phyloP scores from a whole-genome alignment of 2,329 filamentous ascomycete species.

The Madurella fahalii region DNA sequence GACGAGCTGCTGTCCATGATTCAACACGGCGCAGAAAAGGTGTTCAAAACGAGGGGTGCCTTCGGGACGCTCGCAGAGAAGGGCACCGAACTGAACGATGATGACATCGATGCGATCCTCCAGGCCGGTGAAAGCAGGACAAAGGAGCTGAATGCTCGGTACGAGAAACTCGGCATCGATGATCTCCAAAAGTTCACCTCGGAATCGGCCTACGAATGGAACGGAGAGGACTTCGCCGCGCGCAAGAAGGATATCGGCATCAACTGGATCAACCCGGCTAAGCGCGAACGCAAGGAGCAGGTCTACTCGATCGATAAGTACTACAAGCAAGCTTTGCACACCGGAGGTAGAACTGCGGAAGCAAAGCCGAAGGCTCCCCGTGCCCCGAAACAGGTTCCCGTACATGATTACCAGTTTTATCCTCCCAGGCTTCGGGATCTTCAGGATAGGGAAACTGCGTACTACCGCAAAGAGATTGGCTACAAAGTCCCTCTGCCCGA shows the following conservation, averaged over 20 bases:
- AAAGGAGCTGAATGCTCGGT: conserved; percentile 84
- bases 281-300: conserved; percentile 97
- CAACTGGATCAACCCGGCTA: conserved; percentile 96
- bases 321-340: conserved; percentile 83
- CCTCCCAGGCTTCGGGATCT: conserved; percentile 77
- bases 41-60: conserved; percentile 73
- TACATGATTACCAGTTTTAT: conserved; percentile 98
- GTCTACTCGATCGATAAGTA: conserved; percentile 99
- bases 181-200: conserved; percentile 97
- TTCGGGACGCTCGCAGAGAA: conserved; percentile 57
- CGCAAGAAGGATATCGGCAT: conserved; percentile 89
- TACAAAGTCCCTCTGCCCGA: conserved; percentile 91
- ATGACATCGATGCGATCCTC: conserved; percentile 87
- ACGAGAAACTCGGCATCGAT: conserved; percentile 94
- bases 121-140: conserved; percentile 84
- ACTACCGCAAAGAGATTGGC: conserved; percentile 90
- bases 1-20: conserved; percentile 98
- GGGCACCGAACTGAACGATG: conserved; percentile 66
- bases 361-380: conserved; percentile 93
- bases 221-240: conserved; percentile 90
- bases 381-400: conserved; percentile 83
- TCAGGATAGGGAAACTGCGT: conserved; percentile 94
- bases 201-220: conserved; percentile 98
- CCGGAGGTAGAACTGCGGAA: conserved; percentile 72
- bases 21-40: conserved; percentile 93